Evolutionary conservation across 2,329 filamentous ascomycete genomes (phyloP).

Genomic region (Fusarium duplospermum): DNA sequence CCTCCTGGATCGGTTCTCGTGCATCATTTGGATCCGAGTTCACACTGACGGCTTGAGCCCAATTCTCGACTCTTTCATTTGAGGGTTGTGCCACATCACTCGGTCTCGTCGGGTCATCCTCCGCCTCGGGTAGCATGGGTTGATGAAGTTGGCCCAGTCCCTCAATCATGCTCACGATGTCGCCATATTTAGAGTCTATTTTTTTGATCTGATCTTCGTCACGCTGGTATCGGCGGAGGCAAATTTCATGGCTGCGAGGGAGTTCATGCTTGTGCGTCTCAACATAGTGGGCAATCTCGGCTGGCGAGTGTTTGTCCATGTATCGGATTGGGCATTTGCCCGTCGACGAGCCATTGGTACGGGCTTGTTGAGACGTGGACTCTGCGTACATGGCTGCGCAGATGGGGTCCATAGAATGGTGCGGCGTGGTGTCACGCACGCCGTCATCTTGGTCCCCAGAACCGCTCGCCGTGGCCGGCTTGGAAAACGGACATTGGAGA

Average conservation of each 20-base stretch:
- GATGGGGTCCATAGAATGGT: slow-evolving; percentile 68
- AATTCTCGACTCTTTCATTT: slow-evolving; percentile 82
- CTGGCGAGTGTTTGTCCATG: slow-evolving; percentile 89
- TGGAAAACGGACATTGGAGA: slow-evolving; percentile 83
- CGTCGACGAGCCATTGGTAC: slow-evolving; percentile 61
- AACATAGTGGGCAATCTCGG: slow-evolving; percentile 93
- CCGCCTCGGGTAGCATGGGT: slow-evolving; percentile 78
- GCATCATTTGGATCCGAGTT: slow-evolving; percentile 53
- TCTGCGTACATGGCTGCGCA: slow-evolving; percentile 74
- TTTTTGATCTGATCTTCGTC: slow-evolving; percentile 87
- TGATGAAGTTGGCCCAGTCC: slow-evolving; percentile 89
- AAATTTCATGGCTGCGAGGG: slow-evolving; percentile 92
- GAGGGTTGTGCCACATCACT: slow-evolving; percentile 64
- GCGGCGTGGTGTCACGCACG: slow-evolving; percentile 55
- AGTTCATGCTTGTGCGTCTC: slow-evolving; percentile 96
- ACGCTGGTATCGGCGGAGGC: slow-evolving; percentile 88
- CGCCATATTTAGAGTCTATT: slow-evolving; percentile 94
- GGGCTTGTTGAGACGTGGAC: slow-evolving; percentile 63
- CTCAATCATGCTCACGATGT: slow-evolving; percentile 93
- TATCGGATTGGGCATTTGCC: slow-evolving; percentile 91
- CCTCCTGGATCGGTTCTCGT: slow-evolving; percentile 48
- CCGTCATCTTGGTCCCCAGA: slow-evolving; percentile 43
- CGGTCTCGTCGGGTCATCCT: slow-evolving; percentile 55
- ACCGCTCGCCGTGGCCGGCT: slow-evolving; percentile 50
- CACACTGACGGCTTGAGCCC: slow-evolving; percentile 81